Evolutionary conservation across 352 stramenopile genomes (phyloP), one percentile per base, ranked within the genome.

Genomic region (Pythium diclinum): DNA sequence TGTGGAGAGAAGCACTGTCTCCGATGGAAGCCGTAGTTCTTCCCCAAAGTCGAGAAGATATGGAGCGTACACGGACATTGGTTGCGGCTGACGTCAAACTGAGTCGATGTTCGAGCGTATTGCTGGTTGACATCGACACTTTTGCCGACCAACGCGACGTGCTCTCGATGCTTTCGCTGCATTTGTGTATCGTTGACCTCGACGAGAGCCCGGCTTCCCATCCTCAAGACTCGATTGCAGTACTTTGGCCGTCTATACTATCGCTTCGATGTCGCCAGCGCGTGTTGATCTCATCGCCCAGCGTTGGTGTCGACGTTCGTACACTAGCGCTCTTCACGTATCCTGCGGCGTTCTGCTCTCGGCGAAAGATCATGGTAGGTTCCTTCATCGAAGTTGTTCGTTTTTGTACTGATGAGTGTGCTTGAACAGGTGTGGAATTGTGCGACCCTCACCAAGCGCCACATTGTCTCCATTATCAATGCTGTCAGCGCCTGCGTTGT

Each of bases 311-410:
- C 5, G 60, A 72, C 25, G 46, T 65, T 21, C 65, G 65, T 32
- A 56, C 47, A 42, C 49, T 92, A 11, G 61, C 91, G 3, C 81
- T 92, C n/a, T 92, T 92, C 62, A 52, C 87, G 10, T 66, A 85
- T 19, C 85, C 87, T 56, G 79, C 71, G 8, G 53, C 91, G 10
- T 87, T 95, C 52, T 75, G 74, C 13, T 88, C 85, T 57, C 81
- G 85, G 10, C 78, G 83, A 21, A 91, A 90, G 34, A 63, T 90
- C 7, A 64, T 93, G 80, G 86, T 95, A 78, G 48, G 79, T 52
- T 25, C 28, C 17, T 48, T 9, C 17, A 32, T 32, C 30, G 49
- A 13, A 13, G 16, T 53, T 3, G 9, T 10, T 34, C 28, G n/a
- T 4, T 16, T 3, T 42, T 16, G 34, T 14, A 46, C 34, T 33